These are phyloP conservation scores for Hibiscus syriacus DNA, from an alignment of 345 rosid genomes.

Conservation along the genomic window DNA sequence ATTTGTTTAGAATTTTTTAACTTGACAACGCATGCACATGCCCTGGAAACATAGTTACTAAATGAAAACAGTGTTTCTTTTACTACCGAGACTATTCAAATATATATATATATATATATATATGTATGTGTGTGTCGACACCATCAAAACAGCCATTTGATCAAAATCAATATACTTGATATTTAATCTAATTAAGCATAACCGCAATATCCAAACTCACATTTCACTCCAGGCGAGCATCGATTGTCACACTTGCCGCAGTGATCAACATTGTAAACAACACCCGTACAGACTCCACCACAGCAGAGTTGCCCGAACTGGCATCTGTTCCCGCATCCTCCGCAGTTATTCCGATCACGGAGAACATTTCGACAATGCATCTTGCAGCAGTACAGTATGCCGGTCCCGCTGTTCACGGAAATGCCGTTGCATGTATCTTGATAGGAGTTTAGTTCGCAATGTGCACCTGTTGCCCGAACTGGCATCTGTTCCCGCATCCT, in stretches of 20 bases:
- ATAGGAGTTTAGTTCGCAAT: constrained; percentile 15
- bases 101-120: too few species aligned
- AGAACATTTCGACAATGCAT: constrained; percentile 51
- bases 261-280: constrained; percentile 21
- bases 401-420: constrained; percentile 43
- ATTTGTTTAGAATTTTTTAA: too few species aligned
- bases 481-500: constrained; percentile 43
- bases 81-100: too few species aligned
- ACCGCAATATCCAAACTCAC: constrained; percentile 57
- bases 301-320: constrained; percentile 52
- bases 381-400: constrained; percentile 69
- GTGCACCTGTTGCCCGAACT: constrained; percentile 36
- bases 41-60: too few species aligned
- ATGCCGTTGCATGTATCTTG: constrained; percentile 49
- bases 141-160: too few species aligned
- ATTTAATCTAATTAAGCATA: constrained; percentile 46
- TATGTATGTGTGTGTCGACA: too few species aligned
- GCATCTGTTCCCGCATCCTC: constrained; percentile 48
- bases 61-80: too few species aligned
- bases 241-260: constrained; percentile 55
- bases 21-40: too few species aligned
- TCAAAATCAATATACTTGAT: too few species aligned
- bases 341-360: constrained; percentile 55
- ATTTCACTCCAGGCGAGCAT: constrained; percentile 39
- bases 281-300: constrained; percentile 33